Percentiles rank a stretch among this genome's conserved stretches.
These are phyloP conservation scores for Pisolithus tinctorius DNA, from an alignment of 768 basidiomycete genomes.

Conservation along the genomic window DNA sequence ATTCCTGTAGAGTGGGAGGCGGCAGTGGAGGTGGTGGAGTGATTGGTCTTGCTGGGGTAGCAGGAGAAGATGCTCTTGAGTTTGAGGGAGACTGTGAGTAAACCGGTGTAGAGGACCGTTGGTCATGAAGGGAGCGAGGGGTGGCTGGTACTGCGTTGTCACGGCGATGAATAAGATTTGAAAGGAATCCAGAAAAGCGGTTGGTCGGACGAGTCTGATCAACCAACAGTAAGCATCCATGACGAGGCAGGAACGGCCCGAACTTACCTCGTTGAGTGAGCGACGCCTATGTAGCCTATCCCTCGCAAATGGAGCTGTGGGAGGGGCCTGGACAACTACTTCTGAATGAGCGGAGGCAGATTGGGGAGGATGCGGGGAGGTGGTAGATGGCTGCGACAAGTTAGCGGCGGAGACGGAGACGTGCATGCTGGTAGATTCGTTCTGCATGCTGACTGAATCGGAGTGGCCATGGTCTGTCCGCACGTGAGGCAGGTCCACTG, in stretches of 20 bases:
- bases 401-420: constrained; percentile 40
- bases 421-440: constrained; percentile 46
- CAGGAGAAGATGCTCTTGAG: constrained; percentile 53
- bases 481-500: constrained; percentile 32
- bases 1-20: constrained; percentile 64
- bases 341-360: neutral
- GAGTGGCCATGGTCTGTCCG: constrained; percentile 32
- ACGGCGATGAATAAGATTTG: constrained; percentile 67
- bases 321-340: constrained; percentile 8
- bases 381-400: constrained; percentile 27
- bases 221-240: constrained; percentile 2
- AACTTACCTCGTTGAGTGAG: constrained; percentile 51
- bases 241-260: constrained; percentile 1
- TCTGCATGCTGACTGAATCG: constrained; percentile 53
- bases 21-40: constrained; percentile 72
- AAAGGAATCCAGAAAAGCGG: constrained; percentile 82
- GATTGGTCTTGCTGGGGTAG: constrained; percentile 38
- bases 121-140: constrained; percentile 30
- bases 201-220: constrained; percentile 56
- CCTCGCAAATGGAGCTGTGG: constrained; percentile 18
- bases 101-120: constrained; percentile 22
- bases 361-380: constrained; percentile 18
- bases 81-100: constrained; percentile 26
- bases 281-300: constrained; percentile 42
- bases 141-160: constrained; percentile 34